Conservation (phyloP, 345 rosid genomes). For the sweet orange (Citrus sinensis) region DNA sequence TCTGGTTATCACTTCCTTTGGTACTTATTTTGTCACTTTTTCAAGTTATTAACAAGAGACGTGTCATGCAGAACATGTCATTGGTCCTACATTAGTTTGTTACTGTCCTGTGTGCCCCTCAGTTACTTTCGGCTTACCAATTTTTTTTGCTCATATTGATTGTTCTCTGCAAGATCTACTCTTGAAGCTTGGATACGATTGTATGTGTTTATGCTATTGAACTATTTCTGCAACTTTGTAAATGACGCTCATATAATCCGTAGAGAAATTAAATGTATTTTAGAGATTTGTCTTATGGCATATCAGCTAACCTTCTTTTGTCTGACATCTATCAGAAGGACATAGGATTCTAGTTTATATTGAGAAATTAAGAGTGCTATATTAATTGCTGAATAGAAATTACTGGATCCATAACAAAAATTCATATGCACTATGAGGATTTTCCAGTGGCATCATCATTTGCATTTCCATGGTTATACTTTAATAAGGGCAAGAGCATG, state of each 20-base stretch:
- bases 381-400: background rate
- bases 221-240: background rate
- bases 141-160: background rate
- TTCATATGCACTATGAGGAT: background rate
- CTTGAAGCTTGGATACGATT: background rate
- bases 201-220: background rate
- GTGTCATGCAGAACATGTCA: background rate
- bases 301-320: background rate
- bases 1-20: background rate
- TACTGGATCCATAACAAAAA: background rate
- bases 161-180: background rate
- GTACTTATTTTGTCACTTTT: background rate
- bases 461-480: background rate
- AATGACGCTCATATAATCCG: background rate
- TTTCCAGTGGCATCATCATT: background rate
- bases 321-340: background rate
- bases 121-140: background rate
- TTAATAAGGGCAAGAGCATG: background rate
- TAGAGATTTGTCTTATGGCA: background rate
- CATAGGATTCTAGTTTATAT: background rate
- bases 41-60: background rate
- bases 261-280: background rate
- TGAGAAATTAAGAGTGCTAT: background rate
- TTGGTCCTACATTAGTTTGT: background rate
- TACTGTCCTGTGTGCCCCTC: background rate